Conservation (phyloP, 2,329 filamentous ascomycete genomes). For the Aspergillus sp. region DNA sequence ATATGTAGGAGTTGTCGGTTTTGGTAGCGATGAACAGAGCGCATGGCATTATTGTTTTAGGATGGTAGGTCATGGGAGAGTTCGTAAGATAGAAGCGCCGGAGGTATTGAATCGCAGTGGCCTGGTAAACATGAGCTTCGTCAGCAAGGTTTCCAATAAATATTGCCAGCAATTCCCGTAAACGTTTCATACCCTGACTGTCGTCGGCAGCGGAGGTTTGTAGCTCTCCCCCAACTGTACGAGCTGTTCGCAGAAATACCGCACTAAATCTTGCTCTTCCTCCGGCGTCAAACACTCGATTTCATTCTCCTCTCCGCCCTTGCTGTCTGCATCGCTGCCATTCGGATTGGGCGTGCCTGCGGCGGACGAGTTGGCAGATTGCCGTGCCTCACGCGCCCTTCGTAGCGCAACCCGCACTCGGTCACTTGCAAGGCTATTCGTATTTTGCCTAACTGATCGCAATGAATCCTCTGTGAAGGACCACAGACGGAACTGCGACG, state of each 20-base stretch:
- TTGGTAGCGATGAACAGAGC: constrained; percentile 93
- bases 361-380: constrained; percentile 32
- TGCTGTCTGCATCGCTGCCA: constrained; percentile 34
- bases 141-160: background rate
- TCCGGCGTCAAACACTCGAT: constrained; percentile 79
- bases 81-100: constrained; percentile 95
- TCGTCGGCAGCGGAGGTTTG: constrained; percentile 55
- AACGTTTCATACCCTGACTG: constrained; percentile 55
- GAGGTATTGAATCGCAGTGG: constrained; percentile 85
- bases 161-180: background rate
- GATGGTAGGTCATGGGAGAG: constrained; percentile 94
- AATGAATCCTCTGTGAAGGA: constrained; percentile 79
- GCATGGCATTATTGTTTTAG: constrained; percentile 82
- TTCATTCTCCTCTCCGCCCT: constrained; percentile 39
- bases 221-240: constrained; percentile 61
- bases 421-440: constrained; percentile 75
- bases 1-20: constrained; percentile 79
- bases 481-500: constrained; percentile 90
- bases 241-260: constrained; percentile 70
- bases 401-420: constrained; percentile 60
- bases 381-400: constrained; percentile 42
- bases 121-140: constrained; percentile 39
- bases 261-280: constrained; percentile 79
- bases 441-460: constrained; percentile 69
- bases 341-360: constrained; percentile 32